phyloP scores from a whole-genome alignment of 352 stramenopile species.

The Phytopythium cucurbitacearum region DNA sequence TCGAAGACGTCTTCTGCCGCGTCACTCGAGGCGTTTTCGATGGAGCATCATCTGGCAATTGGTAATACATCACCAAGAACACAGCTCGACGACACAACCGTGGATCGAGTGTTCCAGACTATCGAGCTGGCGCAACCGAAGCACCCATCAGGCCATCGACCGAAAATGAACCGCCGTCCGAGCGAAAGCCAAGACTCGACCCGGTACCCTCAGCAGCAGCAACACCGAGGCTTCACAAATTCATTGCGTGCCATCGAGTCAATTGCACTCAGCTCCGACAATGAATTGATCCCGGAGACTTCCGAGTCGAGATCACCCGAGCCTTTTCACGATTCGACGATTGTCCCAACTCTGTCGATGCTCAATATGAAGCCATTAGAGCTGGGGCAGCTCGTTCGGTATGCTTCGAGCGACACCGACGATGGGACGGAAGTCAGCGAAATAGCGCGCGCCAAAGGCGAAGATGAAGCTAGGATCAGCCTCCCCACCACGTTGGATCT shows the following conservation, averaged over 20 bases:
- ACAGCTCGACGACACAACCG: too few relatives aligned
- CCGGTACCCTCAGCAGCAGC: background rate
- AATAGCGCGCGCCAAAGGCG: too few relatives aligned
- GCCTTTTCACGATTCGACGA: background rate
- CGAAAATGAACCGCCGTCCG: background rate
- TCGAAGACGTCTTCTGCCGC: too few relatives aligned
- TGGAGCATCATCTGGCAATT: too few relatives aligned
- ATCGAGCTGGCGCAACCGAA: background rate
- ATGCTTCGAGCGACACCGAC: background rate
- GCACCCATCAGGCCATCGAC: background rate
- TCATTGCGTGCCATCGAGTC: background rate
- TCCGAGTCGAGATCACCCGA: background rate
- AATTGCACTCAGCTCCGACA: background rate
- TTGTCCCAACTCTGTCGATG: background rate
- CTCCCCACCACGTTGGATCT: background rate
- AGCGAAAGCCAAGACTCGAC: background rate
- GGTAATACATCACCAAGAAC: too few relatives aligned
- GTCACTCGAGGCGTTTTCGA: too few relatives aligned
- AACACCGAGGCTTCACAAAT: background rate
- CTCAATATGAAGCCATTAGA: slow-evolving; percentile 1
- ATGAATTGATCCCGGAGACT: background rate
- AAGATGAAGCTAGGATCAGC: background rate
- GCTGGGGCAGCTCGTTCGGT: slow-evolving; percentile 1
- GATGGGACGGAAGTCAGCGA: background rate
- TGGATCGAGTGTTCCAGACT: too few relatives aligned